These are phyloP conservation scores for Chaetomium olivaceum DNA, from an alignment of 2,329 filamentous ascomycete genomes.

Conservation along the genomic window DNA sequence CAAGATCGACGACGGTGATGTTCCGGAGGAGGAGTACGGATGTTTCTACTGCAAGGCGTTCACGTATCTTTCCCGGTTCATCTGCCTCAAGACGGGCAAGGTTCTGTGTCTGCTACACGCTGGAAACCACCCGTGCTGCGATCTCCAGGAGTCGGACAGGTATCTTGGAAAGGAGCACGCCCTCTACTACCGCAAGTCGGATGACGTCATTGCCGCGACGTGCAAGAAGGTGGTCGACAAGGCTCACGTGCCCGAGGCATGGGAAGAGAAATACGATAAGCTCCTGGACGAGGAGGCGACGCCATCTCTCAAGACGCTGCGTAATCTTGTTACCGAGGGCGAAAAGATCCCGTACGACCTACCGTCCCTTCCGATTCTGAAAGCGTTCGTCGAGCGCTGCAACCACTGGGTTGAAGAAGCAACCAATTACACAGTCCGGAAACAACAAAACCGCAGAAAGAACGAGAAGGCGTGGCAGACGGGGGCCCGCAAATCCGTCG, in stretches of 20 bases:
- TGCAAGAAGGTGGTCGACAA: slow-evolving; percentile 82
- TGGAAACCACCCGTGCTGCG: slow-evolving; percentile 78
- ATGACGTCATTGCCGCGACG: slow-evolving; percentile 65
- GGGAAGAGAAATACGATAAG: slow-evolving; percentile 87
- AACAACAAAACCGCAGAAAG: slow-evolving; percentile 95
- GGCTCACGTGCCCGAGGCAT: slow-evolving; percentile 78
- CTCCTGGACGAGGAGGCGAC: slow-evolving; percentile 79
- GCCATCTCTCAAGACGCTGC: slow-evolving; percentile 82
- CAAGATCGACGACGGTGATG: slow-evolving; percentile 68
- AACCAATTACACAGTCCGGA: slow-evolving; percentile 91
- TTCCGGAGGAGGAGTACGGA: slow-evolving; percentile 89
- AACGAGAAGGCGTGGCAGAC: slow-evolving; percentile 85
- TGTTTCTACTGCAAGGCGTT: slow-evolving; percentile 92
- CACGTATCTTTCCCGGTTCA: slow-evolving; percentile 86
- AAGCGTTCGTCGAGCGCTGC: slow-evolving; percentile 90
- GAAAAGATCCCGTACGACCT: slow-evolving; percentile 94
- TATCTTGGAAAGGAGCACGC: slow-evolving; percentile 69
- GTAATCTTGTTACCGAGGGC: slow-evolving; percentile 83
- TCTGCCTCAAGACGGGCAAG: slow-evolving; percentile 79
- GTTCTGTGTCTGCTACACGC: slow-evolving; percentile 81
- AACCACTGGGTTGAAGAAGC: slow-evolving; percentile 98
- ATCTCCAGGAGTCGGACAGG: slow-evolving; percentile 64
- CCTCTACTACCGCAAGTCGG: slow-evolving; percentile 74
- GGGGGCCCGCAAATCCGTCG: slow-evolving; percentile 68
- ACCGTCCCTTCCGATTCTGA: slow-evolving; percentile 76